A percentile compares a stretch with the other conserved stretches of the same genome.
These are phyloP conservation scores for Kernera saxatilis DNA, from an alignment of 345 rosid genomes.

Conservation along the genomic window DNA sequence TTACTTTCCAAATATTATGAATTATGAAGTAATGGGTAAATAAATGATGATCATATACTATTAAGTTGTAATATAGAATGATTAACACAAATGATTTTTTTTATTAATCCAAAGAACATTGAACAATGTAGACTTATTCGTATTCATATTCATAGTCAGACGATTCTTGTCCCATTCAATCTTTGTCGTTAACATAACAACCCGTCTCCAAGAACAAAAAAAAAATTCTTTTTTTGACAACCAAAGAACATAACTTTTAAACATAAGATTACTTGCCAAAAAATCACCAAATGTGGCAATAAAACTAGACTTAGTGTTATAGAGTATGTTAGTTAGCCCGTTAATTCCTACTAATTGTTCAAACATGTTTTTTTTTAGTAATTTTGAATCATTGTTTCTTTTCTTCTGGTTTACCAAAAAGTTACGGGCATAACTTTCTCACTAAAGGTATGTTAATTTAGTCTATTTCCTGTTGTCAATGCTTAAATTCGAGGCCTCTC, in stretches of 20 bases:
- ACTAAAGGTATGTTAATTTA: too few species aligned
- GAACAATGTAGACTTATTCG: too few species aligned
- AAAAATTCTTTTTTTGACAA: too few species aligned
- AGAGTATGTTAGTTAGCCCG: too few species aligned
- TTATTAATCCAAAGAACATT: conserved; percentile 1
- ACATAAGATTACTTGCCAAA: neutral
- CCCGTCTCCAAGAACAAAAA: too few species aligned
- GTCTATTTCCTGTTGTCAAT: too few species aligned
- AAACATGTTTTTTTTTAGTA: too few species aligned
- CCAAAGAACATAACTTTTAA: neutral
- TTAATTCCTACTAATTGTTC: neutral
- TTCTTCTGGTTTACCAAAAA: too few species aligned
- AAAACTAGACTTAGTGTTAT: neutral
- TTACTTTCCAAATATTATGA: neutral
- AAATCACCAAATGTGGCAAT: neutral
- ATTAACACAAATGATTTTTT: neutral
- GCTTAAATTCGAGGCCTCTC: too few species aligned
- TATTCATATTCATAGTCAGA: neutral
- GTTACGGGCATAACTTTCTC: too few species aligned
- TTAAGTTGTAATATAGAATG: neutral
- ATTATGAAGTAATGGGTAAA: neutral
- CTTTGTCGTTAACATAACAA: neutral
- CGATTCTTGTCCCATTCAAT: neutral
- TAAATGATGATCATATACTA: neutral
- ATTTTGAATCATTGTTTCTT: too few species aligned